Evolutionary conservation across 768 basidiomycete genomes (phyloP).

Genomic region (Tylopilus sp.): DNA sequence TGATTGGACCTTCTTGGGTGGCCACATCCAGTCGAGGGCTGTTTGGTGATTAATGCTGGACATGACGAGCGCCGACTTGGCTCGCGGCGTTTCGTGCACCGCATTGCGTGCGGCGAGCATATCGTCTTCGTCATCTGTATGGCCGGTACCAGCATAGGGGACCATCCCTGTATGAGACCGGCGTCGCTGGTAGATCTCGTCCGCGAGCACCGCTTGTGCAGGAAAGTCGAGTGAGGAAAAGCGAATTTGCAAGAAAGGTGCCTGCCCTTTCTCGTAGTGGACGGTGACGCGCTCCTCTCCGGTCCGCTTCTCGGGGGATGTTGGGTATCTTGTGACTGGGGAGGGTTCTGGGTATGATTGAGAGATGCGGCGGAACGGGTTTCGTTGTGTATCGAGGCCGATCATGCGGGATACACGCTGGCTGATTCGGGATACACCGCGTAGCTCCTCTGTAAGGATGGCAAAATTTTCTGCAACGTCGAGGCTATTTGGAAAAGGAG

Average conservation of each 20-base stretch:
- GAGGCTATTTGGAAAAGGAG: slow-evolving; percentile 34
- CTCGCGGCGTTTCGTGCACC: slow-evolving; percentile 7
- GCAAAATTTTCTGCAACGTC: slow-evolving; percentile 54
- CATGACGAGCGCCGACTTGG: slow-evolving; percentile 10
- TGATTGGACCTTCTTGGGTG: slow-evolving; percentile 6
- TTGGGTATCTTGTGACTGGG: slow-evolving; percentile 2
- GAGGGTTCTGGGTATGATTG: slow-evolving; percentile 32
- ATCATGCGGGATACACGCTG: slow-evolving; percentile 39
- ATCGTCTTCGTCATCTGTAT: slow-evolving; percentile 8
- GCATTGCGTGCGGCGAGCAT: slow-evolving; percentile 4
- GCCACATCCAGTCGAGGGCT: slow-evolving; percentile 11
- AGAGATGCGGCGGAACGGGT: slow-evolving; percentile 53
- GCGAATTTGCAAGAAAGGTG: slow-evolving; percentile 53
- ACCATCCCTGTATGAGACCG: slow-evolving; percentile 13
- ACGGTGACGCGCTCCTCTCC: slow-evolving; percentile 49
- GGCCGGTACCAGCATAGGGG: neutral
- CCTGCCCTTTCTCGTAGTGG: slow-evolving; percentile 37
- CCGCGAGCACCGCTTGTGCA: slow-evolving; percentile 13
- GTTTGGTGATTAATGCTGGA: neutral
- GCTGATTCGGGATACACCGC: slow-evolving; percentile 15
- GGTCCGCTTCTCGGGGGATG: slow-evolving; percentile 3
- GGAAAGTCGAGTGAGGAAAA: slow-evolving; percentile 50
- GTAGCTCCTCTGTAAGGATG: slow-evolving; percentile 40
- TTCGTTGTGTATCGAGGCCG: slow-evolving; percentile 52
- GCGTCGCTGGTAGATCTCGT: slow-evolving; percentile 13